These are phyloP conservation scores for Ceratocystis diversiconidia DNA, from an alignment of 2,329 filamentous ascomycete genomes.

Conservation along the genomic window DNA sequence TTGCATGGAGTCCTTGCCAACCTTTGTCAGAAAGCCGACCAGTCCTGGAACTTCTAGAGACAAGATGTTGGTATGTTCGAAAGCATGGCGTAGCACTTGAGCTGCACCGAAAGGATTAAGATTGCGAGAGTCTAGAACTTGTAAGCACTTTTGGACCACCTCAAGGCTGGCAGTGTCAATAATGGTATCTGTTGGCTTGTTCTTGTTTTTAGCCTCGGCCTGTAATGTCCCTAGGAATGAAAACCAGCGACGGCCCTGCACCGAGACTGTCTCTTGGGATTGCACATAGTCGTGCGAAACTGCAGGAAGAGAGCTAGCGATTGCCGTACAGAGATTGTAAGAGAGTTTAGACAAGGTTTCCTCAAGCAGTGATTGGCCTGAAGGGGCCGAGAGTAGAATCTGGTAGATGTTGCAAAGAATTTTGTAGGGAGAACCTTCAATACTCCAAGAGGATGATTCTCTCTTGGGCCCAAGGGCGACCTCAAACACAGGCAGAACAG, in stretches of 20 bases:
- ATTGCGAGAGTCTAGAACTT: conserved; percentile 36
- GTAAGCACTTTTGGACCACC: conserved; percentile 23
- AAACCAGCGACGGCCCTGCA: conserved; percentile 55
- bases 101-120: conserved; percentile 45
- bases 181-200: conserved; percentile 24
- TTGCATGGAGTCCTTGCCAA: conserved; percentile 22
- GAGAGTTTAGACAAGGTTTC: conserved; percentile 27
- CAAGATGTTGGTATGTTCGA: conserved; percentile 13
- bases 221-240: conserved; percentile 21
- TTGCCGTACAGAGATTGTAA: conserved; percentile 45
- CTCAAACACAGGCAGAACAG: conserved; percentile 40
- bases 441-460: conserved; percentile 27
- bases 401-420: conserved; percentile 14
- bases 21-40: conserved; percentile 13
- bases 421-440: conserved; percentile 14
- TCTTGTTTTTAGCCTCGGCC: conserved; percentile 21
- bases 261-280: conserved; percentile 55
- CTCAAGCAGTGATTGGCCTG: conserved; percentile 14
- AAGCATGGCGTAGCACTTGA: conserved; percentile 26
- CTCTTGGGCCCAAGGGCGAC: conserved; percentile 37
- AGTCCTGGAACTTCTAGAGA: conserved; percentile 8
- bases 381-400: neutral
- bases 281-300: conserved; percentile 61
- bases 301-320: conserved; percentile 65
- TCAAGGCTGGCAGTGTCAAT: conserved; percentile 24